Evolutionary conservation across 176 grass and related monocot genomes (phyloP).

Genomic region (Eragrostis curvula): DNA sequence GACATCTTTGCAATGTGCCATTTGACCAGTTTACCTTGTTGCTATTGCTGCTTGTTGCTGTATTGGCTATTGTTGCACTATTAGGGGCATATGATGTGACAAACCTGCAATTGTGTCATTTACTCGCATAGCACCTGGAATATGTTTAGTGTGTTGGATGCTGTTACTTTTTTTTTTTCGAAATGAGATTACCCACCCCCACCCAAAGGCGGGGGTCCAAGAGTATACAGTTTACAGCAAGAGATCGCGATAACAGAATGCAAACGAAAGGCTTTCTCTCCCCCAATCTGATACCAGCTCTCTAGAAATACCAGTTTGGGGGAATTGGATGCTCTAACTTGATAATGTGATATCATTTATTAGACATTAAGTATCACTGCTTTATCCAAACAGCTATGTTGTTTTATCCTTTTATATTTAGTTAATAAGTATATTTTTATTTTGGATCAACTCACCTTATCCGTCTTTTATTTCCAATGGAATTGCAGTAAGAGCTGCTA

Average conservation of each 20-base stretch:
- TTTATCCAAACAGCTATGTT: neutral
- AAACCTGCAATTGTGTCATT: neutral
- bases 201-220: no score
- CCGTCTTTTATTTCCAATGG: conserved; percentile 29
- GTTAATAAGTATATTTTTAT: neutral
- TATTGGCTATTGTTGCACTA: neutral
- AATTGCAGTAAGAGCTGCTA: conserved; percentile 80
- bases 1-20: neutral
- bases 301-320: no score
- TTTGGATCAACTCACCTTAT: neutral
- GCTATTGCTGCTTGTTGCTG: conserved; percentile 11
- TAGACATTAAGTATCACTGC: neutral
- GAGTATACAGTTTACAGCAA: no score
- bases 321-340: no score
- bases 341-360: neutral
- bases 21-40: conserved; percentile 2
- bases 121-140: neutral
- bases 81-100: conserved; percentile 8
- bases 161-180: no score
- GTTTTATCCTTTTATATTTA: neutral
- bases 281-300: no score
- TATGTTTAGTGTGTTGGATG: conserved; percentile 2
- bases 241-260: no score
- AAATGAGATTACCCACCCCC: no score
- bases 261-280: no score